phyloP scores from a whole-genome alignment of 2,329 filamentous ascomycete genomes.

The Verruconis gallopava region DNA sequence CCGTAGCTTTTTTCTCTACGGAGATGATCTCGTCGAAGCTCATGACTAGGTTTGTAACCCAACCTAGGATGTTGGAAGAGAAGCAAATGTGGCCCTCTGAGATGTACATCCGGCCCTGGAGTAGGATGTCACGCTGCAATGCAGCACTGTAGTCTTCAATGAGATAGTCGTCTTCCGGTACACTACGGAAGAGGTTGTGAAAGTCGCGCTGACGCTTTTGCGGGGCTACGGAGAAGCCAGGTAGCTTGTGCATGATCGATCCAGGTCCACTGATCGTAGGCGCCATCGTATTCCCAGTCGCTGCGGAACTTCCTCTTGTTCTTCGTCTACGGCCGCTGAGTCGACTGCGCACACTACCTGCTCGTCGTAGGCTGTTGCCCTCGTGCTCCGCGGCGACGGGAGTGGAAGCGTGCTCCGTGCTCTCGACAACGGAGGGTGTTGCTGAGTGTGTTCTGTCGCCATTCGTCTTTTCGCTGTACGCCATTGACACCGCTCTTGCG shows the following conservation, averaged over 20 bases:
- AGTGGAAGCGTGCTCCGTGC: constrained; percentile 26
- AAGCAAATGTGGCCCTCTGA: constrained; percentile 97
- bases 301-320: constrained; percentile 68
- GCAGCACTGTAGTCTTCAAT: constrained; percentile 99
- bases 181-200: constrained; percentile 84
- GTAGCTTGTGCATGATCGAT: constrained; percentile 24
- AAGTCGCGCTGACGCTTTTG: constrained; percentile 96
- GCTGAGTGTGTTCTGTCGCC: constrained; percentile 25
- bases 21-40: constrained; percentile 97
- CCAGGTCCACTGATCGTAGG: constrained; percentile 45
- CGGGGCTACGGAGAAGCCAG: constrained; percentile 89
- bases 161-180: constrained; percentile 93
- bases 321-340: constrained; percentile 45
- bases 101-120: constrained; percentile 87
- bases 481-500: constrained; percentile 46
- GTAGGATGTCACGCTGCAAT: constrained; percentile 84
- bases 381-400: constrained; percentile 11
- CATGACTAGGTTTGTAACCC: constrained; percentile 95
- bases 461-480: constrained; percentile 34
- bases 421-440: constrained; percentile 17
- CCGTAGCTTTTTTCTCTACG: constrained; percentile 92
- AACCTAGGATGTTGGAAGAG: constrained; percentile 96
- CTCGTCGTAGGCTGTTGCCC: constrained; percentile 37
- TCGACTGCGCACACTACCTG: constrained; percentile 39
- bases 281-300: constrained; percentile 53